A percentile compares a stretch with the other conserved stretches of the same genome.
phyloP scores from a whole-genome alignment of 2,329 filamentous ascomycete species.

The Penicillium rolfsii region DNA sequence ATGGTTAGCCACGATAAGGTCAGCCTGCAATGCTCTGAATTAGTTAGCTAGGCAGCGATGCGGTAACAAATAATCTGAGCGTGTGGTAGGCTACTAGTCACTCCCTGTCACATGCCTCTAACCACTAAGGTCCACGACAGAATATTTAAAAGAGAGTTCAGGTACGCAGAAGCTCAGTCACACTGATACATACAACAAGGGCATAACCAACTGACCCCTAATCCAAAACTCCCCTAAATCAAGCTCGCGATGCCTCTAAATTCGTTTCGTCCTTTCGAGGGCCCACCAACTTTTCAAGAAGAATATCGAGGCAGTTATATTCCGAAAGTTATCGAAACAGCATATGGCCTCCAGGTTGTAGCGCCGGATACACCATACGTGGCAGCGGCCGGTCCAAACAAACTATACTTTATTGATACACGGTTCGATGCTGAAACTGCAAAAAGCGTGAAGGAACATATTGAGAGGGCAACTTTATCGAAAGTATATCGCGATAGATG shows the following conservation, averaged over 20 bases:
- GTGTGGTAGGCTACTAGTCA: neutral
- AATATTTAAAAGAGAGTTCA: neutral
- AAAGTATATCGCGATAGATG: no score
- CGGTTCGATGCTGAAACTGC: no score
- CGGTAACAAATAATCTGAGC: neutral
- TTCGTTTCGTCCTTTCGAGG: neutral
- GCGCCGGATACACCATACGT: neutral
- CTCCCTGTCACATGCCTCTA: neutral
- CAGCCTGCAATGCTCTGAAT: no score
- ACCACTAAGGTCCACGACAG: neutral
- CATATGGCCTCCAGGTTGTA: neutral
- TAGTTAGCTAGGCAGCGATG: neutral
- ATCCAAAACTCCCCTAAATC: neutral
- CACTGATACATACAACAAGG: neutral
- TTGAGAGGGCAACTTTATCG: no score
- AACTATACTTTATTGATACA: neutral
- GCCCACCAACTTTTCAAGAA: neutral
- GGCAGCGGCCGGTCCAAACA: neutral
- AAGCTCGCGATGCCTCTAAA: neutral
- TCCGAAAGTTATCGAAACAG: neutral
- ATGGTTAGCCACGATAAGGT: no score
- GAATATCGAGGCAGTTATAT: slow-evolving; percentile 1
- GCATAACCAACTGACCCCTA: neutral
- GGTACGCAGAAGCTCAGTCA: neutral
- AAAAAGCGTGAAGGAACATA: no score